These are phyloP conservation scores for Chlorella variabilis DNA, from an alignment of 163 green algal genomes.

Conservation along the genomic window DNA sequence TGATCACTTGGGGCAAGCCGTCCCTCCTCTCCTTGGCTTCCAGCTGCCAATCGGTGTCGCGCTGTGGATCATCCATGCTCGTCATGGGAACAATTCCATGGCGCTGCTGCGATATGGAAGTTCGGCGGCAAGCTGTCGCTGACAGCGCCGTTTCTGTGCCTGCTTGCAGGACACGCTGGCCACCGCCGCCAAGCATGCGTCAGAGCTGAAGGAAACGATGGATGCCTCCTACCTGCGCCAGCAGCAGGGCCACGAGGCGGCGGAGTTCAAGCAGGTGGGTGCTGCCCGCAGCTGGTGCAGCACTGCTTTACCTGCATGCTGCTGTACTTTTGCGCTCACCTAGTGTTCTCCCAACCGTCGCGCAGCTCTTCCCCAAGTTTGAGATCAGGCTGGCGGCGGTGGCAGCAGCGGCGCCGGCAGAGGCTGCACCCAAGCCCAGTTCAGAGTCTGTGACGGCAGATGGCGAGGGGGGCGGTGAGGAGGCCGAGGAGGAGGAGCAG, in stretches of 20 bases:
- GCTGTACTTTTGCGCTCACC: background rate
- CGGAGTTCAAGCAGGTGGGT: slow-evolving; percentile 32
- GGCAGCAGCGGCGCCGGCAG: background rate
- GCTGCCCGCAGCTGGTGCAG: background rate
- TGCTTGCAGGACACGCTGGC: slow-evolving; percentile 6
- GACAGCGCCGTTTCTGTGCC: background rate
- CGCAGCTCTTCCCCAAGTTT: slow-evolving; percentile 24
- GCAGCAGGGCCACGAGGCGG: slow-evolving; percentile 18
- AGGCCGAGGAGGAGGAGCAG: slow-evolving; percentile 2
- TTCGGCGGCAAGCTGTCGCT: no score
- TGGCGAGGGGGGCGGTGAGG: background rate
- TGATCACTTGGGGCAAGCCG: no score
- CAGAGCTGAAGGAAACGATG: slow-evolving; percentile 22
- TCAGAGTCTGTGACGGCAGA: background rate
- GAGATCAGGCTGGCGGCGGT: background rate
- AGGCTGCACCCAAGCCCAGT: background rate
- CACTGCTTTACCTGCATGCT: background rate
- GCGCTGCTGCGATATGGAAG: background rate
- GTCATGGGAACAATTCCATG: no score
- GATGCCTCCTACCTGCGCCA: slow-evolving; percentile 12
- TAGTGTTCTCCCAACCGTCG: background rate
- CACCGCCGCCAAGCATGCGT: slow-evolving; percentile 22
- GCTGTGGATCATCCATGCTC: no score
- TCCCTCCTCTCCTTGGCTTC: no score
- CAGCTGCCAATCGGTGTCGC: no score